Percentiles rank a stretch among this genome's conserved stretches.
Conservation (phyloP, 345 rosid species). For the Zanthoxylum bungeanum region DNA sequence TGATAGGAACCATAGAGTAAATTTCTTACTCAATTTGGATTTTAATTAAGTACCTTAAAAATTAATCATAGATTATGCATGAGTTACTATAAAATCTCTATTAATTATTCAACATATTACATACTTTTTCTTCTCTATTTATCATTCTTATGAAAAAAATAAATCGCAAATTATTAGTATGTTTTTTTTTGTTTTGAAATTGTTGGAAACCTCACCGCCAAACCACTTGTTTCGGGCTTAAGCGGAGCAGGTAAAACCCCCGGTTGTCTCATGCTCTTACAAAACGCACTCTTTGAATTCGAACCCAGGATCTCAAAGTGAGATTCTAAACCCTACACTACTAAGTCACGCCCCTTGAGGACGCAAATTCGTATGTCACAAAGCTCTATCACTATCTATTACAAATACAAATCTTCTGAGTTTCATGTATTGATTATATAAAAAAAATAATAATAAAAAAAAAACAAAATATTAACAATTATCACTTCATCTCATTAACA, state of each 20-base stretch:
- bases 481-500: neutral
- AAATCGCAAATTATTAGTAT: neutral
- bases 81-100: neutral
- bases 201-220: too few species aligned
- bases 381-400: neutral
- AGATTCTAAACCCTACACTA: too few species aligned
- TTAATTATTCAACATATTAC: neutral
- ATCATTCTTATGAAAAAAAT: neutral
- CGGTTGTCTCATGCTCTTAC: too few species aligned
- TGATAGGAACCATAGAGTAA: slow-evolving; percentile 14
- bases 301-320: too few species aligned
- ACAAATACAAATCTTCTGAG: neutral
- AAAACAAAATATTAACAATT: too few species aligned
- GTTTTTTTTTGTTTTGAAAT: too few species aligned
- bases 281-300: too few species aligned
- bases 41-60: slow-evolving; percentile 14
- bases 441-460: too few species aligned
- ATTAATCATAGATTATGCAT: slow-evolving; percentile 16
- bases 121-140: neutral
- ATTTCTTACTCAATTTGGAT: neutral
- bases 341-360: too few species aligned
- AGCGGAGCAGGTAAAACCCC: too few species aligned
- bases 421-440: neutral
- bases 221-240: too few species aligned
- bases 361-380: too few species aligned